Percentiles rank a stretch among this genome's conserved stretches.
Conservation (phyloP, 2,329 filamentous ascomycete species). For the Magnaporthiopsis poae region DNA sequence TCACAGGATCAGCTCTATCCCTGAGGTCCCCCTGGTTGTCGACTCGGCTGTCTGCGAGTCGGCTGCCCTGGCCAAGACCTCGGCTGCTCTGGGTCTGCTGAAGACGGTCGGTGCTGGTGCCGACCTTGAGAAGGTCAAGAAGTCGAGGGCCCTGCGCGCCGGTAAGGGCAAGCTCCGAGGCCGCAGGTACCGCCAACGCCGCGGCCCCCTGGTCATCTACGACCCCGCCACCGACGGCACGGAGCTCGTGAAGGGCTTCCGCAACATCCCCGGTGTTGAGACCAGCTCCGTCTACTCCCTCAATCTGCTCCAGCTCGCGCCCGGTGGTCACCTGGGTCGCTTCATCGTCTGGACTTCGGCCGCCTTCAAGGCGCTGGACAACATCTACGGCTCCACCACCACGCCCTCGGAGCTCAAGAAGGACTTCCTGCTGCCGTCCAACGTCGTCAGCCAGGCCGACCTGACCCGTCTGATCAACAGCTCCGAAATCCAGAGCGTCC, state of each 20-base stretch:
- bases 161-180: constrained; percentile 98
- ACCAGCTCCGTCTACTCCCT: constrained; percentile 85
- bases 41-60: constrained; percentile 80
- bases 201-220: constrained; percentile 95
- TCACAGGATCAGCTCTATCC: constrained; percentile 83
- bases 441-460: constrained; percentile 87
- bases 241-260: constrained; percentile 87
- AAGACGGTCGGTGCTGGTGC: constrained; percentile 81
- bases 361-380: constrained; percentile 92
- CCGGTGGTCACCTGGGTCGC: constrained; percentile 95
- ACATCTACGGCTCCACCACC: constrained; percentile 91
- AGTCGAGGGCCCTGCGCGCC: constrained; percentile 90
- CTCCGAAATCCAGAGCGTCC: constrained; percentile 92
- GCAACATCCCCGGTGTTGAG: constrained; percentile 98
- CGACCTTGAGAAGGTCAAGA: constrained; percentile 91
- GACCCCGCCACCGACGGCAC: constrained; percentile 91
- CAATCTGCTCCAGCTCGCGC: constrained; percentile 98
- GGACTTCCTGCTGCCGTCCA: constrained; percentile 93
- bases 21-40: constrained; percentile 94
- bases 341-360: constrained; percentile 99
- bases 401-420: constrained; percentile 88
- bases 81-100: constrained; percentile 75
- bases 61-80: constrained; percentile 75
- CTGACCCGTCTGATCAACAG: constrained; percentile 98
- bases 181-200: constrained; percentile 93